Evolutionary conservation across 2,329 filamentous ascomycete species (phyloP).

Genomic region (Pseudocercospora cruenta): DNA sequence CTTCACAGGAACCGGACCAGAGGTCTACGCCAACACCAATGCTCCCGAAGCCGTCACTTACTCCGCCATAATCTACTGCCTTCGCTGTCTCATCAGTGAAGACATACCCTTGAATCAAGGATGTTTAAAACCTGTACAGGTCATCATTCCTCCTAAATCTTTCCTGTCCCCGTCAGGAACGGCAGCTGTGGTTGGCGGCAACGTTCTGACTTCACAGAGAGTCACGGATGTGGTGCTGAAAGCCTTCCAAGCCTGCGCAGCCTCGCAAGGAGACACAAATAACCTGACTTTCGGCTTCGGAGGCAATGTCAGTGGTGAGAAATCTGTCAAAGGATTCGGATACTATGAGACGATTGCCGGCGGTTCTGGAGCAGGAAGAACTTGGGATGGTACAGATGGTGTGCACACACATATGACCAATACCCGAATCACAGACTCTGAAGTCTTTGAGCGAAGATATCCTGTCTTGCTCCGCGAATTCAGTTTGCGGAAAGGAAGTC

Average conservation of each 20-base stretch:
- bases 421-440: slow-evolving; percentile 78
- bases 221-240: slow-evolving; percentile 83
- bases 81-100: slow-evolving; percentile 75
- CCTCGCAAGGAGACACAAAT: slow-evolving; percentile 79
- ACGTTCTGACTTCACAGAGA: slow-evolving; percentile 76
- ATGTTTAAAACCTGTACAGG: slow-evolving; percentile 75
- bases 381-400: slow-evolving; percentile 73
- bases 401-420: slow-evolving; percentile 90
- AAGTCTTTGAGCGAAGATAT: slow-evolving; percentile 77
- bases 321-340: slow-evolving; percentile 74
- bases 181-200: slow-evolving; percentile 81
- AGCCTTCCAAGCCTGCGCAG: slow-evolving; percentile 78
- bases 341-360: slow-evolving; percentile 88
- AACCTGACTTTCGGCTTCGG: slow-evolving; percentile 85
- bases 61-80: slow-evolving; percentile 82
- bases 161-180: slow-evolving; percentile 76
- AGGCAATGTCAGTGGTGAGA: slow-evolving; percentile 62
- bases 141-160: slow-evolving; percentile 71
- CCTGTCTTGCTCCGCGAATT: slow-evolving; percentile 75
- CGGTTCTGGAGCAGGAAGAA: slow-evolving; percentile 71
- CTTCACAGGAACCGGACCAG: slow-evolving; percentile 75
- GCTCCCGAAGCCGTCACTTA: slow-evolving; percentile 81
- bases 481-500: slow-evolving; percentile 63
- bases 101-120: slow-evolving; percentile 88
- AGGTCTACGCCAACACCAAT: slow-evolving; percentile 71